Evolutionary conservation across 2,329 filamentous ascomycete genomes (phyloP).

Genomic region (Colletotrichum filicis): DNA sequence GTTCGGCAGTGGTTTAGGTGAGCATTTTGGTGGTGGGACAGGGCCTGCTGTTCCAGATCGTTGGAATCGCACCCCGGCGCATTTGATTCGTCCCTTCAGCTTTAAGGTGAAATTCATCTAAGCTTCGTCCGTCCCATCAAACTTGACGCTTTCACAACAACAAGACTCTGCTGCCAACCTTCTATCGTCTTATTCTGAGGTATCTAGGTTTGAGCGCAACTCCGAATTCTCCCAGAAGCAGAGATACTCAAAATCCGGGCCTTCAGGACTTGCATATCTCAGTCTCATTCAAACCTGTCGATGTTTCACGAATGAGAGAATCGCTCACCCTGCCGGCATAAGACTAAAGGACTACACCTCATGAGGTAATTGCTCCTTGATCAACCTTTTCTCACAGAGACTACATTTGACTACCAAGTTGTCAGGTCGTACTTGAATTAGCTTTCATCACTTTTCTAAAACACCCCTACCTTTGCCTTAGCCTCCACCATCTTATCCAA

Average conservation of each 20-base stretch:
- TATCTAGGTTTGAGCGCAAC: no score
- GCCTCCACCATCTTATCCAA: not conserved
- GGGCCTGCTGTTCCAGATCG: not conserved
- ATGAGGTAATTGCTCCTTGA: not conserved
- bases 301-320: not conserved
- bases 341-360: not conserved
- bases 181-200: not conserved
- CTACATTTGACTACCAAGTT: not conserved
- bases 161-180: not conserved
- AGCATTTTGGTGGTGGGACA: not conserved
- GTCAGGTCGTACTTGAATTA: not conserved
- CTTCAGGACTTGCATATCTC: no score
- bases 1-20: not conserved
- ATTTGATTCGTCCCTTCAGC: constrained; percentile 1
- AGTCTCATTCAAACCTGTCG: no score
- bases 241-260: no score
- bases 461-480: not conserved
- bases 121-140: not conserved
- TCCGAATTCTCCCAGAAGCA: no score
- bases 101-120: not conserved
- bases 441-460: not conserved
- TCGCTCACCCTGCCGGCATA: accelerated
- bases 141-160: not conserved
- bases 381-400: not conserved
- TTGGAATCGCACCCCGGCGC: not conserved